Percentiles rank a stretch among this genome's conserved stretches.
These are phyloP conservation scores for Penicillium oxalicum DNA, from an alignment of 2,329 filamentous ascomycete species.

Conservation along the genomic window DNA sequence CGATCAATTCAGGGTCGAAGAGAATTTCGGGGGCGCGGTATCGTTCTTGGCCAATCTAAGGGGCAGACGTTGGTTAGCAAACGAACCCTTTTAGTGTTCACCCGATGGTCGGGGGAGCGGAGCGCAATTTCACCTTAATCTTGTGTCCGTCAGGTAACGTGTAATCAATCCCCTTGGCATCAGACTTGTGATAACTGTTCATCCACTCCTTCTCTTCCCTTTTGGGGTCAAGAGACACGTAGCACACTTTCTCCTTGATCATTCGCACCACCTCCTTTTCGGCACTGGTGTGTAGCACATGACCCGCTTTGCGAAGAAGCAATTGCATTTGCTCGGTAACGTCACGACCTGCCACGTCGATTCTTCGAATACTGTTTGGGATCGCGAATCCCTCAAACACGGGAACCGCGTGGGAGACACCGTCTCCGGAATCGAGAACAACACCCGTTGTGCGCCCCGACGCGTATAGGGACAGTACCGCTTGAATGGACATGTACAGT, in stretches of 20 bases:
- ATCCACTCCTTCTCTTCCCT: constrained; percentile 97
- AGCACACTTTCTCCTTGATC: constrained; percentile 93
- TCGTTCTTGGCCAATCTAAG: constrained; percentile 78
- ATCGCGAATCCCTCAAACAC: constrained; percentile 98
- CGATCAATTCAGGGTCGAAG: constrained; percentile 95
- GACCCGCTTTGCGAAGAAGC: constrained; percentile 82
- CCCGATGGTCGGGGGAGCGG: not conserved
- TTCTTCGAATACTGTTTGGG: constrained; percentile 86
- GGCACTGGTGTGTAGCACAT: constrained; percentile 93
- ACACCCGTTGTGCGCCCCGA: constrained; percentile 94
- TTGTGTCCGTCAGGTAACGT: constrained; percentile 86
- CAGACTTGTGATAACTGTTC: constrained; percentile 62
- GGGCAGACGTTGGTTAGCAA: no score
- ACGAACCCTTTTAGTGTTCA: no score
- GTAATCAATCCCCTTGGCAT: constrained; percentile 78
- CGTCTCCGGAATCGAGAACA: constrained; percentile 90
- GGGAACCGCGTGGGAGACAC: constrained; percentile 92
- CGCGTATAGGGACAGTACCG: constrained; percentile 90
- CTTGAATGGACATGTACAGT: constrained; percentile 93
- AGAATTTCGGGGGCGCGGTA: constrained; percentile 96
- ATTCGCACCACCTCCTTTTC: constrained; percentile 98
- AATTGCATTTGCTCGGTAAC: constrained; percentile 94
- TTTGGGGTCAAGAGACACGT: constrained; percentile 82
- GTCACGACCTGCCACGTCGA: constrained; percentile 92
- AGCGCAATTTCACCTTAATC: constrained; percentile 60